phyloP scores from a whole-genome alignment of 768 basidiomycete species.

The Collybiopsis confluens region DNA sequence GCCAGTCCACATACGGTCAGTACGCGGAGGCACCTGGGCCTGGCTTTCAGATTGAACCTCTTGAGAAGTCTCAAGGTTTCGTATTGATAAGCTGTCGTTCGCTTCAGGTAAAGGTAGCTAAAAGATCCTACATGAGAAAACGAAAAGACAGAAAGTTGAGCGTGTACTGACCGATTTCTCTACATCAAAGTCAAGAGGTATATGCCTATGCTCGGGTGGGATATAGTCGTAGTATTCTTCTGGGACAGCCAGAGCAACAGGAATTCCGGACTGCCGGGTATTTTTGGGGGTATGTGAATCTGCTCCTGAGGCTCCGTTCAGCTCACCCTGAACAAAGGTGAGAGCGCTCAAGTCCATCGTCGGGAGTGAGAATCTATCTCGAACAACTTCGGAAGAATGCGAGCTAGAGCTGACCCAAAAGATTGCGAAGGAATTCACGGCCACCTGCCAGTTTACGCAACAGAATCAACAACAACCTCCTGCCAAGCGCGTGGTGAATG shows the following conservation, averaged over 20 bases:
- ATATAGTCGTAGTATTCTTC: constrained; percentile 5
- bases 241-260: background rate
- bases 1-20: too few species aligned
- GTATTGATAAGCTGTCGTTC: too few species aligned
- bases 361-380: constrained; percentile 5
- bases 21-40: too few species aligned
- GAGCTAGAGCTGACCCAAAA: constrained; percentile 6
- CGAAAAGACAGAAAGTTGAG: too few species aligned
- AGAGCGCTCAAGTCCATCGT: constrained; percentile 6
- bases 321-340: background rate
- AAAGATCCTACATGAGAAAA: too few species aligned
- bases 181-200: background rate
- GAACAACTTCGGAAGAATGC: background rate
- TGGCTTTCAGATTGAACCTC: too few species aligned
- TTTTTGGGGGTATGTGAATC: background rate
- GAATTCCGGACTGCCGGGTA: background rate
- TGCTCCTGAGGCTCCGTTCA: background rate
- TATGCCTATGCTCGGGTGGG: background rate
- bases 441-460: too few species aligned
- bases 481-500: too few species aligned
- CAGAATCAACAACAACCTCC: too few species aligned
- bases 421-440: background rate
- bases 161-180: background rate
- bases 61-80: too few species aligned
- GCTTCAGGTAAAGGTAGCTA: too few species aligned